A percentile compares a stretch with the other conserved stretches of the same genome.
phyloP scores from a whole-genome alignment of 2,329 filamentous ascomycete genomes.

The Neonectria hederae region DNA sequence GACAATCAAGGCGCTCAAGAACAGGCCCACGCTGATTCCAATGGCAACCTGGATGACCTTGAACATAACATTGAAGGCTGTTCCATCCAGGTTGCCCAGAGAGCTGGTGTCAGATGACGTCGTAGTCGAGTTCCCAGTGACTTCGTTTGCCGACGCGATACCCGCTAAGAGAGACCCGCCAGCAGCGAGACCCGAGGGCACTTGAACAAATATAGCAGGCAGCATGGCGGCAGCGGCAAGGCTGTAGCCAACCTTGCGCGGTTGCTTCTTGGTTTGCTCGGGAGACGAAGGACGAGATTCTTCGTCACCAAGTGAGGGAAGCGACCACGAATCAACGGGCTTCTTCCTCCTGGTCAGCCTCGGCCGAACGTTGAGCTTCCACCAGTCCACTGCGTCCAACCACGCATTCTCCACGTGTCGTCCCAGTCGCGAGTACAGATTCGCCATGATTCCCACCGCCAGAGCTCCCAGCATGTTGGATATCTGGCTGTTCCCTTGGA shows the following conservation, averaged over 20 bases:
- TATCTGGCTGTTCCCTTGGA: constrained; percentile 76
- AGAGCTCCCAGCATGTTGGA: constrained; percentile 82
- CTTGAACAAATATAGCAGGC: constrained; percentile 83
- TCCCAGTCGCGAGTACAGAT: constrained; percentile 78
- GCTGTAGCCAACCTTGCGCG: constrained; percentile 71
- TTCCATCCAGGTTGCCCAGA: constrained; percentile 51
- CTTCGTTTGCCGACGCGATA: constrained; percentile 64
- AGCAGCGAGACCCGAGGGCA: constrained; percentile 70
- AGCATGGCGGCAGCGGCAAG: constrained; percentile 86
- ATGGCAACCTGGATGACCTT: constrained; percentile 70
- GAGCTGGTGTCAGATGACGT: constrained; percentile 36
- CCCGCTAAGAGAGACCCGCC: constrained; percentile 68
- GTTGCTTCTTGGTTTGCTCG: constrained; percentile 41
- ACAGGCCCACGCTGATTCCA: constrained; percentile 69
- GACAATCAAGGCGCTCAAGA: constrained; percentile 64
- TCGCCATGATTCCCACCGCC: constrained; percentile 79
- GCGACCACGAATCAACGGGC: constrained; percentile 44
- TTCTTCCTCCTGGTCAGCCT: constrained; percentile 46
- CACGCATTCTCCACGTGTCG: constrained; percentile 65
- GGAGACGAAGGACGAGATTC: constrained; percentile 44
- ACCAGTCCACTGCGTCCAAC: constrained; percentile 59
- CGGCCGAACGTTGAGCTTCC: constrained; percentile 56
- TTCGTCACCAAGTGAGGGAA: constrained; percentile 44
- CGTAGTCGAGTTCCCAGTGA: constrained; percentile 56
- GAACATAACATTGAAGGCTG: constrained; percentile 63